Evolutionary conservation across 805 yeast species (phyloP), one percentile per base, ranked within the genome.

Genomic region (Lipomyces chichibuensis): DNA sequence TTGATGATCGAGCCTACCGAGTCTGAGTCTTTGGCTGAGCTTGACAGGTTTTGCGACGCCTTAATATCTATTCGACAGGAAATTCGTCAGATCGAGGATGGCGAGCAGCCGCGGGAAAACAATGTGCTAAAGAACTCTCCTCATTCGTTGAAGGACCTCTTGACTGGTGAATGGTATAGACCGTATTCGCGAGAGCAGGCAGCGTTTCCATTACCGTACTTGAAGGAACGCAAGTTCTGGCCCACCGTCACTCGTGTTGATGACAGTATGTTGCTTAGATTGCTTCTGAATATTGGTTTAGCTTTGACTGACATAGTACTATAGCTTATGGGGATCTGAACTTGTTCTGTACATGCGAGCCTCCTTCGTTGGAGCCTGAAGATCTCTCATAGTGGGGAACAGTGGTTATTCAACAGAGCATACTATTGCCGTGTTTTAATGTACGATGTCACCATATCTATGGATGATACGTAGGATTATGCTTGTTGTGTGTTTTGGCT

Each of bases 1-100:
- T 84, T 95, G 74, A 95, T 95, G 99, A 87, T 95, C 70, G 99
- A 95, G 81, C 99, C 99, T 67, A 95, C 99, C 2, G 99, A 95
- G 80, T 88, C 95, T 23, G 99, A 95, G 80, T 87, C 92, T 75
- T 80, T 89, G 75, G 90, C 84, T 64, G 99, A 95, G 80, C 83
- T 95, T 69, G 94, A 95, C 79, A 85, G 98, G 75, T 94, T 95
- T 79, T 88, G 92, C 64, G 92, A 92, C 71, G 86, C 98, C 1
- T 84, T 95, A 83, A 86, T 95, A 67, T 78, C 91, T 3, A 95
- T 95, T 69, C 87, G 93, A 76, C 77, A 80, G 64, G 99, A 95
- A 80, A 93, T 95, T 73, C 87, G 85, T 60, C 89, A 87, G 9
- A 86, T 87, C 64, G 87, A 89, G 66, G 81, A 81, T 1, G 91